These are phyloP conservation scores for Leccinum ochraceum DNA, from an alignment of 768 basidiomycete species.

Conservation along the genomic window DNA sequence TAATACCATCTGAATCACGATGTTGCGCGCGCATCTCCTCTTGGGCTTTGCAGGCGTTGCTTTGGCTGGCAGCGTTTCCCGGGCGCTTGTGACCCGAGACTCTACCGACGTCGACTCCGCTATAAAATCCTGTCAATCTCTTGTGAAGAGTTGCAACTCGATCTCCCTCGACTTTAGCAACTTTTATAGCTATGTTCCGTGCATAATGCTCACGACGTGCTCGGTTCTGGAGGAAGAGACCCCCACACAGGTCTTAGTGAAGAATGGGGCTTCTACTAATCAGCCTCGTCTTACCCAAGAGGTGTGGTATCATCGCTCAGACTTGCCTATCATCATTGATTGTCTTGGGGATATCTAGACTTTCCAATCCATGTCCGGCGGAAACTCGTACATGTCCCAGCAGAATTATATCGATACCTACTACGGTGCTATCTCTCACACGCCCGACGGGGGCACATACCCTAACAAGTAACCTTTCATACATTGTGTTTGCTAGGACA, in stretches of 20 bases:
- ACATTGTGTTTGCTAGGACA: background rate
- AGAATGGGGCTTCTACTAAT: conserved; percentile 13
- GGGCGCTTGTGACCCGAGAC: conserved; percentile 15
- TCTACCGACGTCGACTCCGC: conserved; percentile 2
- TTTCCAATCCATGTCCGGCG: conserved; percentile 21
- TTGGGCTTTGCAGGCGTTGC: conserved; percentile 4
- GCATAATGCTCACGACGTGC: conserved; percentile 24
- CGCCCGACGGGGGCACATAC: conserved; percentile 18
- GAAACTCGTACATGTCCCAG: conserved; percentile 22
- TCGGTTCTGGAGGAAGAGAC: background rate
- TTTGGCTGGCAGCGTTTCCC: conserved; percentile 1
- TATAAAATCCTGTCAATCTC: conserved; percentile 14
- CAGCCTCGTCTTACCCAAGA: conserved; percentile 20
- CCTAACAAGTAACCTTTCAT: conserved; percentile 13
- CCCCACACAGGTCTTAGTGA: conserved; percentile 11
- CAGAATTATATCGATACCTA: conserved; percentile 27
- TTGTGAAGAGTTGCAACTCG: conserved; percentile 23
- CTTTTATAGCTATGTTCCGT: conserved; percentile 22
- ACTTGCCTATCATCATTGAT: background rate
- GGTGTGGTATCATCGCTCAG: conserved; percentile 1
- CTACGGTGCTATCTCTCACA: conserved; percentile 20
- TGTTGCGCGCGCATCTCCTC: conserved; percentile 1
- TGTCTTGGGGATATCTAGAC: conserved; percentile 6
- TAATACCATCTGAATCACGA: background rate
- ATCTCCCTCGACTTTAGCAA: conserved; percentile 15